Conservation (phyloP, 768 basidiomycete species). For the Chiua virens region DNA sequence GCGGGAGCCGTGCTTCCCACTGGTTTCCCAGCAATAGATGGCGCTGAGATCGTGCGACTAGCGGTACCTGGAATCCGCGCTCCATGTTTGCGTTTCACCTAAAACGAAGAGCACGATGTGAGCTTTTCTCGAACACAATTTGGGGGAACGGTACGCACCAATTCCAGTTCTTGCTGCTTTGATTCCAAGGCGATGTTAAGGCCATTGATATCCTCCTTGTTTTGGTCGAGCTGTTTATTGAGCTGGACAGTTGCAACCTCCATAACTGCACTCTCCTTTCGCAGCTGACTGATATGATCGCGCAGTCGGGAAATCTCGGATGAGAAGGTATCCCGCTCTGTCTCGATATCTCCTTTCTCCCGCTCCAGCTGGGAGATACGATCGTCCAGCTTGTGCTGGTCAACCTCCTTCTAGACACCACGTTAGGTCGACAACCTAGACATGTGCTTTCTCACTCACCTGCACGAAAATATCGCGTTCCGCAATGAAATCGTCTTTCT, state of each 20-base stretch:
- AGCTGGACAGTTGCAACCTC: constrained; percentile 78
- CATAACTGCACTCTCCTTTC: constrained; percentile 81
- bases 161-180: constrained; percentile 91
- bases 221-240: constrained; percentile 60
- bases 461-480: constrained; percentile 28
- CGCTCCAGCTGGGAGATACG: constrained; percentile 9
- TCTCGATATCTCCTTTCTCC: constrained; percentile 61
- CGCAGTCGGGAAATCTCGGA: constrained; percentile 62
- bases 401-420: constrained; percentile 46
- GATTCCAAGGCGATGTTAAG: constrained; percentile 90
- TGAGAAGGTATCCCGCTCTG: constrained; percentile 28
- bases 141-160: constrained; percentile 51
- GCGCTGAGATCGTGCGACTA: constrained; percentile 45
- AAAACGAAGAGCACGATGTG: neutral
- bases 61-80: constrained; percentile 57
- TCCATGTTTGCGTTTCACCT: constrained; percentile 67
- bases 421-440: constrained; percentile 35
- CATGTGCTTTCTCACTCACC: constrained; percentile 38
- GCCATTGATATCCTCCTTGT: constrained; percentile 78
- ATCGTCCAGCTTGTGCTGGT: constrained; percentile 27
- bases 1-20: constrained; percentile 57
- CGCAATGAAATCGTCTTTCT: constrained; percentile 63
- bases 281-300: constrained; percentile 64
- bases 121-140: neutral
- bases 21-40: constrained; percentile 24